Evolutionary conservation across 306 rosid genomes (phyloP).

Genomic region (Styphnolobium japonicum): DNA sequence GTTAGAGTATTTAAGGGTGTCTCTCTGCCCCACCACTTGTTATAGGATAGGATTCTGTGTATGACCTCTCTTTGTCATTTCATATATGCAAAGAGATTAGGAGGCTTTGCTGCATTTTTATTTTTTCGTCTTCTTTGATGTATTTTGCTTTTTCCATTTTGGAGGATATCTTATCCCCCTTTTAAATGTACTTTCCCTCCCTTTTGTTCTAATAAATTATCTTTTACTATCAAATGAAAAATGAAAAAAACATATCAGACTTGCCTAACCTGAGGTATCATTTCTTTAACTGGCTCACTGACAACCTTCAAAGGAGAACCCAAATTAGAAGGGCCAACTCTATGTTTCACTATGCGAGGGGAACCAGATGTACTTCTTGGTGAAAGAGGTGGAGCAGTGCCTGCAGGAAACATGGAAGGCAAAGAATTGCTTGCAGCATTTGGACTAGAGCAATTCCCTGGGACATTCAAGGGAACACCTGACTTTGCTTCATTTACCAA

Average conservation of each 20-base stretch:
- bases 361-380: constrained; percentile 93
- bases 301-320: constrained; percentile 92
- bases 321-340: constrained; percentile 89
- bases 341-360: constrained; percentile 88
- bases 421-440: constrained; percentile 74
- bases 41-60: not conserved
- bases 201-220: not conserved
- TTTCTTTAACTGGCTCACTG: constrained; percentile 90
- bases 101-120: not conserved
- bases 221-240: constrained; percentile 9
- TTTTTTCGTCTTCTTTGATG: not conserved
- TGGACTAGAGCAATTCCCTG: constrained; percentile 92
- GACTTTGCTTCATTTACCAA: constrained; percentile 89
- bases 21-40: not conserved
- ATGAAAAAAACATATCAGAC: constrained; percentile 4
- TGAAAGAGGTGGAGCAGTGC: constrained; percentile 96
- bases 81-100: not conserved
- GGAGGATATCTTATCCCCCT: constrained; percentile 4
- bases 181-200: constrained; percentile 5
- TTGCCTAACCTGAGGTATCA: constrained; percentile 91
- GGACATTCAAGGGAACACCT: constrained; percentile 84
- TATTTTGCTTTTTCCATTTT: not conserved
- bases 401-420: constrained; percentile 99
- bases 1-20: constrained; percentile 2
- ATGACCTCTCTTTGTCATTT: not conserved